phyloP scores from a whole-genome alignment of 768 basidiomycete genomes.

The Suillus brevipes region DNA sequence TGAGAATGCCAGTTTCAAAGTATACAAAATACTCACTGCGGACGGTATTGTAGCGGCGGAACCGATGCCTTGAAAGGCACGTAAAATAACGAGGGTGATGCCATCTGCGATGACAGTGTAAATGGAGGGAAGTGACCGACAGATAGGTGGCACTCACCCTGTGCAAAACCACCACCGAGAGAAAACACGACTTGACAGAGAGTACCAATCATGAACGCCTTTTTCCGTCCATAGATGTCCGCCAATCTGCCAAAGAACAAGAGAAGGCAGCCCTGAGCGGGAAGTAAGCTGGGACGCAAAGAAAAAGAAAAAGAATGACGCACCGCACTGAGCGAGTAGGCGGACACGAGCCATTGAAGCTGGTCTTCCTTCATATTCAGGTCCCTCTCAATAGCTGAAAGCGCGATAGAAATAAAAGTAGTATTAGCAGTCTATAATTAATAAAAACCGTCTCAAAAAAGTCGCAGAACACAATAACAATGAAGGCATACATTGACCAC shows the following conservation, averaged over 20 bases:
- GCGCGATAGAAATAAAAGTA: constrained; percentile 49
- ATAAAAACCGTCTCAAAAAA: background rate
- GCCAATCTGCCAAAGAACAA: constrained; percentile 78
- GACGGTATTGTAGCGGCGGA: constrained; percentile 75
- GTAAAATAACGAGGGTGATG: constrained; percentile 63
- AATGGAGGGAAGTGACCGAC: background rate
- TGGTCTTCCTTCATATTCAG: constrained; percentile 51
- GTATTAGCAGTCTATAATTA: constrained; percentile 28
- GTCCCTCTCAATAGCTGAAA: constrained; percentile 52
- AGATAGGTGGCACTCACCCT: constrained; percentile 34
- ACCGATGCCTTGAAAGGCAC: constrained; percentile 82
- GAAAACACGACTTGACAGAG: constrained; percentile 53
- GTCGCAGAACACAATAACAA: background rate
- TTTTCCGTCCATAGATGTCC: constrained; percentile 76
- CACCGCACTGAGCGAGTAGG: constrained; percentile 67
- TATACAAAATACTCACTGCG: constrained; percentile 42
- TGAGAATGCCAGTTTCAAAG: constrained; percentile 5
- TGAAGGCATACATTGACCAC: constrained; percentile 33
- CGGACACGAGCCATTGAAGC: constrained; percentile 68
- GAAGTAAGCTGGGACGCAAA: background rate
- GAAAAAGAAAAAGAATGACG: constrained; percentile 19
- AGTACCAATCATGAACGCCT: constrained; percentile 63
- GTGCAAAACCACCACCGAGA: constrained; percentile 63
- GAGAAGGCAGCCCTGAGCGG: constrained; percentile 67
- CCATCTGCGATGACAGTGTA: constrained; percentile 40